A percentile compares a stretch with the other conserved stretches of the same genome.
These are phyloP conservation scores for Crithidia thermophila DNA, from an alignment of 208 protist genomes.

Conservation along the genomic window DNA sequence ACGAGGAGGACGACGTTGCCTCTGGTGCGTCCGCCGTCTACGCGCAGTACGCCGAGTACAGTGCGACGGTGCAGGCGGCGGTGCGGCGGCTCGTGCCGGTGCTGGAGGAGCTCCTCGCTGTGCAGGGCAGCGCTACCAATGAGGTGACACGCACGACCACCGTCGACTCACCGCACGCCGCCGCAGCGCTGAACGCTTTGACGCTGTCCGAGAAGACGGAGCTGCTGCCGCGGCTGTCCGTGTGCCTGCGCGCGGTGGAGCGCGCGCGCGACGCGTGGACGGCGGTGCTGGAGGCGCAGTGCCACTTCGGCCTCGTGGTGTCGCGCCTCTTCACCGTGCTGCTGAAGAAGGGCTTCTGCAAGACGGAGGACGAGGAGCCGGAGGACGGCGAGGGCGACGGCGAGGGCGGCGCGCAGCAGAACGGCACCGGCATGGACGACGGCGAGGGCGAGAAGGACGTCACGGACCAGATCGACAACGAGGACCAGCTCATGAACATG, in stretches of 20 bases:
- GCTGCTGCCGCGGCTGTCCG: constrained; percentile 24
- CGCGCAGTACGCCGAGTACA: constrained; percentile 30
- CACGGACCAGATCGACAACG: constrained; percentile 97
- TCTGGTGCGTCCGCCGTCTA: constrained; percentile 21
- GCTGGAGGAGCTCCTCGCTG: constrained; percentile 28
- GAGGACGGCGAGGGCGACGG: constrained; percentile 74
- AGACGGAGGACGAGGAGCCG: constrained; percentile 82
- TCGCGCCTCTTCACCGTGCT: constrained; percentile 90
- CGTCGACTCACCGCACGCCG: background rate
- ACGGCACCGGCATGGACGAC: constrained; percentile 99
- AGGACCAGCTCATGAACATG: constrained; percentile 94
- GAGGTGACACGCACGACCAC: background rate
- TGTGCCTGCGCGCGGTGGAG: constrained; percentile 31
- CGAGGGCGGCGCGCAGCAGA: constrained; percentile 72
- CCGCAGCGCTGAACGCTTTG: background rate
- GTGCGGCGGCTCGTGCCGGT: constrained; percentile 21
- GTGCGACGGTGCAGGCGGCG: background rate
- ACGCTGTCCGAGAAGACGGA: constrained; percentile 19
- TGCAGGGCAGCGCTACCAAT: background rate
- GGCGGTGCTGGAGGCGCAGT: constrained; percentile 50
- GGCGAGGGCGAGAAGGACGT: constrained; percentile 99
- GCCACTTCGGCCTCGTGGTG: constrained; percentile 81
- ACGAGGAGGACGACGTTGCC: constrained; percentile 12
- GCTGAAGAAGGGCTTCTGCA: constrained; percentile 96
- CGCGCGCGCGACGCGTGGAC: constrained; percentile 27